Evolutionary conservation across 2,329 filamentous ascomycete genomes (phyloP).

Genomic region (Beauveria sp.): DNA sequence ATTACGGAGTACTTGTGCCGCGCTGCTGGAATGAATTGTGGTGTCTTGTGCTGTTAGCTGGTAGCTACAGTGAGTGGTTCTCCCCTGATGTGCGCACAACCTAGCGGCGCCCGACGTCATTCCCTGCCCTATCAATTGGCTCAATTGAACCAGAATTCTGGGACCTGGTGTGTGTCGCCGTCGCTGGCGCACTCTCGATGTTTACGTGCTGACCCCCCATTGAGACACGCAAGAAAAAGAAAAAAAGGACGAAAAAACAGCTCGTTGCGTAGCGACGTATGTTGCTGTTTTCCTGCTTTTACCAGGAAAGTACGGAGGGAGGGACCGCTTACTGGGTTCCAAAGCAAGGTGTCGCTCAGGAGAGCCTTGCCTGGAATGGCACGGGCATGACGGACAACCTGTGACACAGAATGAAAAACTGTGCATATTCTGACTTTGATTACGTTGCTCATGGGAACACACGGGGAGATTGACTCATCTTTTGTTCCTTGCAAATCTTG

Average conservation of each 20-base stretch:
- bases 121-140: neutral
- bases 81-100: neutral
- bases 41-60: neutral
- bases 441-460: neutral
- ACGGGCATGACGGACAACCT: neutral
- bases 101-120: conserved; percentile 1
- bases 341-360: too few species aligned
- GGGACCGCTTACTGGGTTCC: too few species aligned
- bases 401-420: neutral
- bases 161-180: neutral
- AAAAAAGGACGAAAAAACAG: too few species aligned
- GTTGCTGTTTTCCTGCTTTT: too few species aligned
- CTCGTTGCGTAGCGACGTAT: too few species aligned
- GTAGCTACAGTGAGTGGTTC: too few species aligned
- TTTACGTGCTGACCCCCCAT: too few species aligned
- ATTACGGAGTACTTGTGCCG: neutral
- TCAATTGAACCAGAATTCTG: conserved; percentile 7
- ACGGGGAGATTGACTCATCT: neutral
- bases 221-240: too few species aligned
- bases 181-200: neutral
- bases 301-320: too few species aligned
- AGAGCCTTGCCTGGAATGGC: too few species aligned
- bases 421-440: neutral
- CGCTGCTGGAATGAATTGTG: neutral
- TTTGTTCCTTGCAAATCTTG: neutral